Base-by-base conservation (phyloP, 225 moss, liverwort and hornwort species). In the Pleurozium schreberi region DNA sequence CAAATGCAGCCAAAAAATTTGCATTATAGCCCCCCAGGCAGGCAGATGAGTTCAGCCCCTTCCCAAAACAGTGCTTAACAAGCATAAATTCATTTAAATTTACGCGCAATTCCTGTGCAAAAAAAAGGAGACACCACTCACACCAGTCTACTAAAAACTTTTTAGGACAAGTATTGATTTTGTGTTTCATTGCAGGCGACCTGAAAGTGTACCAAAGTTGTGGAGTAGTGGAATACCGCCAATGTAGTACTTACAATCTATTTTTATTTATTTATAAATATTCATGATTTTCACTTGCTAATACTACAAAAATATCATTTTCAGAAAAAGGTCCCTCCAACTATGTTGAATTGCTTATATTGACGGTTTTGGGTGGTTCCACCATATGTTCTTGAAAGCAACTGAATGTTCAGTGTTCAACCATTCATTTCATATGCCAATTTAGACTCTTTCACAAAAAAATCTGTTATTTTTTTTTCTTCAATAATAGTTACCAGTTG, bases 91-190 rank as follows among this genome's bases (percentile, higher is more conserved):
- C 13, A 27, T 18, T 57, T 79, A 34, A 0, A 2, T 36, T 52
- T 52, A 0, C 1, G 25, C 5, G 2, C 2, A 0, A 28, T 58
- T 80, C 18, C 18, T 80, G 40, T 27, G n/a, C 40, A n/a, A 7
- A 57, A 25, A 27, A 58, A 27, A 5, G 10, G 57, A 79, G 79
- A n/a, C 57, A 57, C 27, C n/a, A 79, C n/a, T 57, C 79, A n/a
- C 57, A 57, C 27, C n/a, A 79, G 40, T 57, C 79, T 27, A 17
- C 26, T 55, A 23, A 27, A 26, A 38, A 13, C 4, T n/a, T 69
- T 40, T 42, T 16, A 34, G 15, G 55, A 53, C 27, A 57, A 16
- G 36, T 22, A 18, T 4, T 11, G 27, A n/a, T 58, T 19, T 77
- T 80, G 58, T 40, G n/a, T 58, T 80, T 40, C 23, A 12, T 12